These are phyloP conservation scores for Sordariomycetes sp. DNA, from an alignment of 2,329 filamentous ascomycete genomes.

Conservation along the genomic window DNA sequence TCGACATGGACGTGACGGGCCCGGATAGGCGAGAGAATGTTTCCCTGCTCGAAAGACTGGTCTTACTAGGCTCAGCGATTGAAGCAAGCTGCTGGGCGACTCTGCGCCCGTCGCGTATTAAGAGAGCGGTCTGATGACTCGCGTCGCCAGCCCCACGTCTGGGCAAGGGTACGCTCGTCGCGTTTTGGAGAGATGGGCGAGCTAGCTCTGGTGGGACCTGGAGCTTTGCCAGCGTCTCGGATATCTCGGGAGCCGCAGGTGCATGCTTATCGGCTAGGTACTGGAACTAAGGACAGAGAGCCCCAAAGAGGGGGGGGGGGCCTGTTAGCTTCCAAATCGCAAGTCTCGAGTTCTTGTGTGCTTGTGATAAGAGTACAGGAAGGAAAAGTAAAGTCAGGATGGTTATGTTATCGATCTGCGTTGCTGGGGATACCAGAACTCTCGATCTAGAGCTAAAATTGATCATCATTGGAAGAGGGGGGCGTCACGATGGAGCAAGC, in stretches of 20 bases:
- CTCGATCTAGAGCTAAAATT: conserved; percentile 75
- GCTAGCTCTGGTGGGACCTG: conserved; percentile 44
- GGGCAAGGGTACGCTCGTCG: conserved; percentile 39
- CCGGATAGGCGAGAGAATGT: conserved; percentile 29
- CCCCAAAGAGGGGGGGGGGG: neutral
- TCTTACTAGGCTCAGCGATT: conserved; percentile 35
- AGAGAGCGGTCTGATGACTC: conserved; percentile 46
- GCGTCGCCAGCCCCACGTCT: conserved; percentile 27
- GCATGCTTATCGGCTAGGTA: conserved; percentile 56
- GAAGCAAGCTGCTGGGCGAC: conserved; percentile 39
- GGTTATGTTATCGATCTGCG: conserved; percentile 46
- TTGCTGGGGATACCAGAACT: conserved; percentile 35
- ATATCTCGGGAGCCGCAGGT: conserved; percentile 50
- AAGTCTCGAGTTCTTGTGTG: neutral
- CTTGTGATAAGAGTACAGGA: neutral
- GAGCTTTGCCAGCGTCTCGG: conserved; percentile 51
- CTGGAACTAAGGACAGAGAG: conserved; percentile 35
- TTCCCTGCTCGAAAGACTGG: conserved; percentile 29
- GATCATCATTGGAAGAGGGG: conserved; percentile 23
- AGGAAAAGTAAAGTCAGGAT: conserved; percentile 20
- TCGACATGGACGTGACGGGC: conserved; percentile 43
- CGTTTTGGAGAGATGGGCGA: conserved; percentile 31
- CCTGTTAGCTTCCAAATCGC: neutral
- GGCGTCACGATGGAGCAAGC: neutral
- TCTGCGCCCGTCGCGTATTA: conserved; percentile 50